Evolutionary conservation across 208 protist species (phyloP), one percentile per base, ranked within the genome.

Genomic region (Leishmania lainsoni): DNA sequence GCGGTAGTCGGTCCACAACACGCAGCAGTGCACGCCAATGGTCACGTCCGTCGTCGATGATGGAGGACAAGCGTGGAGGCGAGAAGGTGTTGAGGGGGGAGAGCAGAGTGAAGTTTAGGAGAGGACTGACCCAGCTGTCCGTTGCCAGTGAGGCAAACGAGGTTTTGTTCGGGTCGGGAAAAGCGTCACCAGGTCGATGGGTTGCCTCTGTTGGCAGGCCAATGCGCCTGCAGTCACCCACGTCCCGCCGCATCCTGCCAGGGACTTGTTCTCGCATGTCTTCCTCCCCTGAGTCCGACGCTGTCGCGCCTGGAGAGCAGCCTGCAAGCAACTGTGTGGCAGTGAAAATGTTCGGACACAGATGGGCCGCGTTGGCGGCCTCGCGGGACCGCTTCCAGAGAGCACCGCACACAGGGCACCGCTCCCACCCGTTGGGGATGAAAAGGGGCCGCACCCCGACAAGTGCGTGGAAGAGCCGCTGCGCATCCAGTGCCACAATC

Each of bases 121-220:
- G 81, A 20, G 91, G 85, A 73, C 85, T 92, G n/a, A 96, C 71
- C 90, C 90, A 96, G 83, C 84, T 91, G 81, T 92, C 92, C 17
- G 88, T 94, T 58, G 90, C 14, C 72, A 54, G 26, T 20, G 82
- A 63, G 52, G 84, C 75, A 56, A 71, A 84, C 26, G 87, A 90
- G 48, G 82, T 84, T n/a, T 78, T 80, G 75, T 93, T 85, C 4
- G 89, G 86, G 66, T 91, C 80, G n/a, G 85, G 87, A 71, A 94
- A 94, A 70, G 79, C 76, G 59, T 92, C 90, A 8, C 90, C 90
- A 20, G 86, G 89, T 49, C 87, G 89, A 45, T 32, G 59, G 49
- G 63, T 32, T 54, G 58, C 56, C 42, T 75, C 56, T 4, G 26
- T 29, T 26, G 74, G 22, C 32, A 14, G 52, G 1, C 56, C 54